These are phyloP conservation scores for Tetrahymena elliotti DNA, from an alignment of 73 alveolate species.

Conservation along the genomic window DNA sequence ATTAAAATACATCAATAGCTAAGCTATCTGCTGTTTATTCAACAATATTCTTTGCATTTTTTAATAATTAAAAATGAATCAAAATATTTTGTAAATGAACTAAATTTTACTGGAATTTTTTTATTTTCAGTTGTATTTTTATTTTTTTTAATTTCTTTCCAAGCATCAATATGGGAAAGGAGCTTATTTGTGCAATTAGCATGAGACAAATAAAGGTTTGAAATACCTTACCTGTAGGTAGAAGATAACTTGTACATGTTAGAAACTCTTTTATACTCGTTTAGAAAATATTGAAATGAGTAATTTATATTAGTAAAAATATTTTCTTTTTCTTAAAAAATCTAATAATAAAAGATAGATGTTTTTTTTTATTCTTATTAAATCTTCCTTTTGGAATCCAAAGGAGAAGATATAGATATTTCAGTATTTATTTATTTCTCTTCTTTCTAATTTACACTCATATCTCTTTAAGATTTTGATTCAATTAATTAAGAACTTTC, in stretches of 20 bases:
- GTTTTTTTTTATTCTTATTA: not conserved
- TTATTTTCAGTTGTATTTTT: not conserved
- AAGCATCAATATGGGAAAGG: not conserved
- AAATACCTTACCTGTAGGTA: not conserved
- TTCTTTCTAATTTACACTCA: not conserved
- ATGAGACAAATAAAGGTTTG: not conserved
- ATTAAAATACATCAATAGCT: not conserved
- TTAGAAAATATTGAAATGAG: not conserved
- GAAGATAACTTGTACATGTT: not conserved
- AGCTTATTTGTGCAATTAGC: not conserved
- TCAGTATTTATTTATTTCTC: not conserved
- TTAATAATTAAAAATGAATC: not conserved
- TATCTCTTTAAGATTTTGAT: not conserved
- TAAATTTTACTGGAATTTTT: not conserved
- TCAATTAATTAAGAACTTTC: not conserved
- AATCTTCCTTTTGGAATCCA: not conserved
- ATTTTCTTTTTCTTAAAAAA: not conserved
- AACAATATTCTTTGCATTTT: not conserved
- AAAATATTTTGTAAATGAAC: not conserved
- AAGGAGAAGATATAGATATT: not conserved
- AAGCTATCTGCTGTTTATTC: not conserved
- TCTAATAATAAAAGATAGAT: not conserved
- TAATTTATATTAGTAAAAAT: not conserved
- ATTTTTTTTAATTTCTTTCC: not conserved
- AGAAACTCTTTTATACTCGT: not conserved